Base-by-base conservation (phyloP, 139 green algal genomes). In the Picochlorum costavermella region DNA sequence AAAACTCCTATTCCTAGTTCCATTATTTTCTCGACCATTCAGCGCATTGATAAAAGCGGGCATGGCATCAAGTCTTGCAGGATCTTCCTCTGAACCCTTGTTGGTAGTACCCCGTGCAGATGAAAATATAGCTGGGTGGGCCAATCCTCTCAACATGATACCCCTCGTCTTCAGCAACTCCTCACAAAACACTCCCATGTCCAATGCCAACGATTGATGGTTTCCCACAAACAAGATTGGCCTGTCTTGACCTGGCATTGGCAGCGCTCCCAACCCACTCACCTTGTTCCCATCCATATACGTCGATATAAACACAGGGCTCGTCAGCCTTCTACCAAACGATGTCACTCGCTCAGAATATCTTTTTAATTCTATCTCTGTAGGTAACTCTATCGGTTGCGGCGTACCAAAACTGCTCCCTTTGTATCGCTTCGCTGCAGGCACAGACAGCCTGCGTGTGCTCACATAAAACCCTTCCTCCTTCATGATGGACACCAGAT, bases 161-260 rank as follows among this genome's bases (percentile, higher is more conserved):
- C 71, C 73, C n/a, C 66, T 74, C 63, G 89, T 64, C 29, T 65
- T 14, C 6, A 95, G 36, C 37, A 95, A 83, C 53, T 85, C 65
- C 26, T 77, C 73, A 8, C 91, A 83, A 71, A 97, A 77, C 8
- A 89, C 71, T 4, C 71, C 74, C 17, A 93, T 83, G 78, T 97
- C 90, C 9, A 85, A 64, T 0, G 86, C 83, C 63, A 90, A 82
- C 3, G 83, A 82, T 68, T 96, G 88, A 79, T 98, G 92, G 78
- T 98, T 98, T 64, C 92, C 91, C 29, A 97, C 84, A 40, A 96
- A 81, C 68, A 95, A 75, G 28, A 95, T 33, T 1, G 88, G 88
- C 20, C 84, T 69, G 55, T 50, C 58, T 9, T 56, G 12, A 12
- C 59, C 60, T 17, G 58, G 23, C 58, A 20, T 69, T 26, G 78